A percentile compares a stretch with the other conserved stretches of the same genome.
phyloP scores from a whole-genome alignment of 208 protist species.

The Phytomonas francai region DNA sequence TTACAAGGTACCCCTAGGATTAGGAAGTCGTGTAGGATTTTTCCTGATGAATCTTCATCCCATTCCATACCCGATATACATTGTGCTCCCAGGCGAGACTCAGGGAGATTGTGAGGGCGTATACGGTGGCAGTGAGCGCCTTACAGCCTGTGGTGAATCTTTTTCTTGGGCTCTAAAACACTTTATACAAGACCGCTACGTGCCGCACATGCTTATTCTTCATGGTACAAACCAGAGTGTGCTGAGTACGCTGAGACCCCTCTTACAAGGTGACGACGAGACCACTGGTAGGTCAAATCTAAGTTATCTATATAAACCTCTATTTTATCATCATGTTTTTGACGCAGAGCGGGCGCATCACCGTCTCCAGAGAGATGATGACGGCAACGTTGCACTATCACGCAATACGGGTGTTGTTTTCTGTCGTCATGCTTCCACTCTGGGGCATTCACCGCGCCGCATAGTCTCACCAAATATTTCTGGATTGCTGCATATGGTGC shows the following conservation, averaged over 20 bases:
- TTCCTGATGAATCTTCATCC: constrained; percentile 87
- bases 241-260: constrained; percentile 53
- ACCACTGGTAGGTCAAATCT: constrained; percentile 7
- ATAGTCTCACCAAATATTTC: not conserved
- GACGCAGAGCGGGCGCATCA: not conserved
- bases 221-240: constrained; percentile 76
- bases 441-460: not conserved
- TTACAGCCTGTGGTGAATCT: constrained; percentile 51
- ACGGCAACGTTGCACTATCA: not conserved
- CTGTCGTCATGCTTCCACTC: not conserved
- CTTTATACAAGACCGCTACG: constrained; percentile 80
- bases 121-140: constrained; percentile 71
- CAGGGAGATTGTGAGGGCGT: constrained; percentile 44
- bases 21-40: constrained; percentile 79
- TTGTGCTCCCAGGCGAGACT: constrained; percentile 78
- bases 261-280: constrained; percentile 30
- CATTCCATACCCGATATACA: constrained; percentile 78
- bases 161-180: constrained; percentile 57
- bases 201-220: constrained; percentile 78
- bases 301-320: not conserved
- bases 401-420: not conserved
- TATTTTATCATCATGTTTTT: not conserved
- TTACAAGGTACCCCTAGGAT: constrained; percentile 55
- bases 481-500: not conserved
- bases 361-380: constrained; percentile 6